Conservation (phyloP, 352 stramenopile genomes). For the Lagenidium giganteum region DNA sequence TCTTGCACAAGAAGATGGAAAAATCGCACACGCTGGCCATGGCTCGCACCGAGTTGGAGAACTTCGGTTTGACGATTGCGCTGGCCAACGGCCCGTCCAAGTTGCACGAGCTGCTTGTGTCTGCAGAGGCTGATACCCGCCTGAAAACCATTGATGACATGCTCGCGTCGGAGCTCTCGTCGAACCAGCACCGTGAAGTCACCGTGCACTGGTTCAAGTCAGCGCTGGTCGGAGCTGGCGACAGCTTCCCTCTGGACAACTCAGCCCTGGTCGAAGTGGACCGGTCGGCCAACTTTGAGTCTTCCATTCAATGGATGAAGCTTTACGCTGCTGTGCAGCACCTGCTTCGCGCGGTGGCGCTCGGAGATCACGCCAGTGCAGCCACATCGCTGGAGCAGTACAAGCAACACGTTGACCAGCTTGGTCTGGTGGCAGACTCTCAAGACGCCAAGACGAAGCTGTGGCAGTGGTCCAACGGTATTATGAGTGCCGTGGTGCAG, state of each 20-base stretch:
- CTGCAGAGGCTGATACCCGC: slow-evolving; percentile 35
- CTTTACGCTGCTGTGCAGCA: slow-evolving; percentile 46
- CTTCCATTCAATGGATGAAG: slow-evolving; percentile 59
- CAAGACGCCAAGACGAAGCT: slow-evolving; percentile 30
- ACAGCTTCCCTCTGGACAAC: slow-evolving; percentile 35
- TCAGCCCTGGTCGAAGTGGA: slow-evolving; percentile 55
- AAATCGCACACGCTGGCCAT: slow-evolving; percentile 74
- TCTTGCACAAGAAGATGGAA: slow-evolving; percentile 69
- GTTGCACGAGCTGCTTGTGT: slow-evolving; percentile 44
- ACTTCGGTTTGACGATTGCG: slow-evolving; percentile 53
- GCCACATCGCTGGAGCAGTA: background rate
- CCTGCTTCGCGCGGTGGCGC: slow-evolving; percentile 32
- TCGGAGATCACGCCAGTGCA: background rate
- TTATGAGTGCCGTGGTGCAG: slow-evolving; percentile 9
- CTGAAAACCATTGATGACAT: slow-evolving; percentile 11
- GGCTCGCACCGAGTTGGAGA: slow-evolving; percentile 42
- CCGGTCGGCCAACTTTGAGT: slow-evolving; percentile 40
- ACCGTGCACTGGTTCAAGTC: slow-evolving; percentile 60
- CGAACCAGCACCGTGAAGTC: slow-evolving; percentile 81
- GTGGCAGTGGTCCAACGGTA: slow-evolving; percentile 47
- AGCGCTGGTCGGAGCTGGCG: slow-evolving; percentile 23
- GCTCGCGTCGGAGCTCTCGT: slow-evolving; percentile 51
- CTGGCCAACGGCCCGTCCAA: slow-evolving; percentile 29
- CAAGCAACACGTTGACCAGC: background rate
- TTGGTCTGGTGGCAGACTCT: too few species aligned